Evolutionary conservation across 2,329 filamentous ascomycete species (phyloP).

Genomic region (Microsporum canis): DNA sequence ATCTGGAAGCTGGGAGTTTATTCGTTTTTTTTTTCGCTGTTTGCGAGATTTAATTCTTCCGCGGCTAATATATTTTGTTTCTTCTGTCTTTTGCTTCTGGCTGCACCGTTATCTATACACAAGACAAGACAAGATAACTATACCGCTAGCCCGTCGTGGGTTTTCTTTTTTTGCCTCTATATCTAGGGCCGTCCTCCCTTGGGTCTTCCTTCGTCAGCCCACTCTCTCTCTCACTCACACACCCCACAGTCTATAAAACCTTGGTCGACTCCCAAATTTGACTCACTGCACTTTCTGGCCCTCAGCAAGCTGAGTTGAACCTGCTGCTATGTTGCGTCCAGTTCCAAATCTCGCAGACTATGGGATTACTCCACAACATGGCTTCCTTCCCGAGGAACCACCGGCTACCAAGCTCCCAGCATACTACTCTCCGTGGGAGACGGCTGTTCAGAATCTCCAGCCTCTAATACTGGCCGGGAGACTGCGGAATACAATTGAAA

Average conservation of each 20-base stretch:
- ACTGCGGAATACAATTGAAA: slow-evolving; percentile 66
- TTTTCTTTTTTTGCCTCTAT: not conserved
- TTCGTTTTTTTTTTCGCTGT: not conserved
- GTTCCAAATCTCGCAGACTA: slow-evolving; percentile 56
- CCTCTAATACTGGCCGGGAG: slow-evolving; percentile 74
- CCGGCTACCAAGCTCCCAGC: slow-evolving; percentile 71
- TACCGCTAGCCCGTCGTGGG: not conserved
- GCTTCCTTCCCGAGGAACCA: slow-evolving; percentile 74
- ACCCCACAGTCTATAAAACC: not conserved
- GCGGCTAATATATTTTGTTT: not conserved
- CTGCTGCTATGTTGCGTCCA: slow-evolving; percentile 33
- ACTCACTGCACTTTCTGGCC: not conserved
- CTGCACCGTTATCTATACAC: not conserved
- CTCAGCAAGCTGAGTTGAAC: not conserved
- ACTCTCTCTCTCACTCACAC: not conserved
- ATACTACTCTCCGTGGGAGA: slow-evolving; percentile 94
- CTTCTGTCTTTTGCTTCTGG: not conserved
- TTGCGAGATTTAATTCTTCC: not conserved
- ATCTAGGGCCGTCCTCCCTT: not conserved
- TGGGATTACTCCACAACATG: slow-evolving; percentile 53
- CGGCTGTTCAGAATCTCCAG: slow-evolving; percentile 73
- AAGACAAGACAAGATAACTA: not conserved
- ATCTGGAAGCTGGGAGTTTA: not conserved
- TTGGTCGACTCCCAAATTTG: not conserved
- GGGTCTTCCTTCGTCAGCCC: not conserved